Percentiles rank a stretch among this genome's conserved stretches.
These are phyloP conservation scores for Talaromyces sp. DNA, from an alignment of 2,329 filamentous ascomycete genomes.

Conservation along the genomic window DNA sequence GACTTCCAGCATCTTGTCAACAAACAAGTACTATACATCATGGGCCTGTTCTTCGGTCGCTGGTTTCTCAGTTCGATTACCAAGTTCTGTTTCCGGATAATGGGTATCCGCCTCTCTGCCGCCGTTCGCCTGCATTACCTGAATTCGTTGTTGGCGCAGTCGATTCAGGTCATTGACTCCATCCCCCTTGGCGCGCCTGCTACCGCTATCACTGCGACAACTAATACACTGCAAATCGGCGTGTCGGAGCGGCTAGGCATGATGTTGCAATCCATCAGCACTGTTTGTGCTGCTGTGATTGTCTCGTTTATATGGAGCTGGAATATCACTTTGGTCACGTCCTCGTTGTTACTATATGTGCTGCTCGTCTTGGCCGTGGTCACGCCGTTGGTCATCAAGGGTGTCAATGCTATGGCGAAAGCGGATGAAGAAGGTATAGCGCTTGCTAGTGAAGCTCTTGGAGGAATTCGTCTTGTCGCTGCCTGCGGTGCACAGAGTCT, in stretches of 20 bases:
- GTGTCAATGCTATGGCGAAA: constrained; percentile 37
- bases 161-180: constrained; percentile 51
- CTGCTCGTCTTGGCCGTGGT: constrained; percentile 33
- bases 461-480: constrained; percentile 46
- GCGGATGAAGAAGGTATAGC: constrained; percentile 39
- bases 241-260: constrained; percentile 54
- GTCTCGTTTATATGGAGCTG: constrained; percentile 55
- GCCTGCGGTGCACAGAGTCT: constrained; percentile 44
- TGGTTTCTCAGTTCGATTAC: constrained; percentile 16
- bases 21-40: constrained; percentile 1
- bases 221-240: constrained; percentile 55
- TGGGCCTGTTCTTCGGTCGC: constrained; percentile 1
- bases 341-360: constrained; percentile 48
- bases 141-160: constrained; percentile 50
- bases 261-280: constrained; percentile 44
- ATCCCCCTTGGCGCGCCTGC: constrained; percentile 52
- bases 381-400: constrained; percentile 35
- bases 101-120: constrained; percentile 52
- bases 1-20: neutral
- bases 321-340: constrained; percentile 53
- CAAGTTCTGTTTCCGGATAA: constrained; percentile 50
- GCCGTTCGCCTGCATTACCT: constrained; percentile 53
- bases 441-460: constrained; percentile 45
- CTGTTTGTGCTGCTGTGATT: constrained; percentile 48
- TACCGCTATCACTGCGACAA: constrained; percentile 53